Base-by-base conservation (phyloP, 306 rosid species). In the Vicia sativa region DNA sequence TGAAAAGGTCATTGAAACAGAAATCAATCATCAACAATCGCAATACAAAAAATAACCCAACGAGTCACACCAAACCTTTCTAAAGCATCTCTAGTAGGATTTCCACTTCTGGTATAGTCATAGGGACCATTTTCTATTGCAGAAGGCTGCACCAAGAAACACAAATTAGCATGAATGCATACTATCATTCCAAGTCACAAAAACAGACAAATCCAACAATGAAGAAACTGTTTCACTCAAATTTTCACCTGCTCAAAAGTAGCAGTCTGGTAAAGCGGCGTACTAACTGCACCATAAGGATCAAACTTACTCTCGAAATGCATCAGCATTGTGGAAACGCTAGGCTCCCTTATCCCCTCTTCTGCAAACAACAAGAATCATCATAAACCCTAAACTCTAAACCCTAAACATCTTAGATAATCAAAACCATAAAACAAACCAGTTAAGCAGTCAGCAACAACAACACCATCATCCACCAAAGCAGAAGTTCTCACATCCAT, bases 41-140 rank as follows among this genome's bases (percentile, higher is more conserved):
- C 64, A 56, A 61, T 7, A 42, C 29, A 26, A 41, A 65, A 55
- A 56, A 44, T 52, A 62, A 81, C 65, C 16, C 35, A 70, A 72
- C 34, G 68, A 26, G 46, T 21, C 62, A 67, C 58, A 19, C 1
- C 67, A 48, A 70, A 90, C 98, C 96, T 87, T 83, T 92, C 96
- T 62, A 92, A 71, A 65, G 72, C 87, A 83, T 92, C 96, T 45
- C 93, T 77, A 13, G 96, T 92, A 19, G 98, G 98, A 87, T 92
- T 92, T 74, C 96, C 96, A 49, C 96, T 92, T 79, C 96, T 83
- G 21, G 98, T 92, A 73, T 92, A 90, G 71, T 90, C 96, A 77
- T 89, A 92, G 48, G 87, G 88, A 28, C 98, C 98, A 60, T 90
- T 87, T 80, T 90, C 93, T 55, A 50, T 70, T 5, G 96, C 96